phyloP scores from a whole-genome alignment of 257 asterid species.

The Rehmannia glutinosa region DNA sequence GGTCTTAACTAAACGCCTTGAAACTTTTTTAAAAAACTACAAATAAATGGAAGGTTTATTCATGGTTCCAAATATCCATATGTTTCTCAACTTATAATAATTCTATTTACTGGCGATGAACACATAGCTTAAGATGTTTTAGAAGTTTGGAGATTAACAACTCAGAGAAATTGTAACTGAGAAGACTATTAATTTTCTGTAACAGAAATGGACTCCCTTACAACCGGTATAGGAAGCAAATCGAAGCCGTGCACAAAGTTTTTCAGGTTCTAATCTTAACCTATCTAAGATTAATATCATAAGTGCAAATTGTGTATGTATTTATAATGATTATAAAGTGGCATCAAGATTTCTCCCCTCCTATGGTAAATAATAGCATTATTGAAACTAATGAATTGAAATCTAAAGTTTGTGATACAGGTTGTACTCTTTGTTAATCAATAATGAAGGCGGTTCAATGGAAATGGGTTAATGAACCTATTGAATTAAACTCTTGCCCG shows the following conservation, averaged over 20 bases:
- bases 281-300: slow-evolving; percentile 38
- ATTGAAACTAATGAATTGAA: slow-evolving; percentile 49
- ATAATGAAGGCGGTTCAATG: slow-evolving; percentile 22
- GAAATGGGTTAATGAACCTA: slow-evolving; percentile 16
- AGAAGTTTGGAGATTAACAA: slow-evolving; percentile 33
- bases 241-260: slow-evolving; percentile 91
- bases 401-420: slow-evolving; percentile 56
- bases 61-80: not conserved
- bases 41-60: not conserved
- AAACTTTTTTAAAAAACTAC: not conserved
- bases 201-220: slow-evolving; percentile 75
- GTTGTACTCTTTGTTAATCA: slow-evolving; percentile 36
- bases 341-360: slow-evolving; percentile 2
- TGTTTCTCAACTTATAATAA: not conserved
- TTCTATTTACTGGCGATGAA: slow-evolving; percentile 3
- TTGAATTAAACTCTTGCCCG: slow-evolving; percentile 17
- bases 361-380: slow-evolving; percentile 13
- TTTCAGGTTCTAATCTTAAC: slow-evolving; percentile 91
- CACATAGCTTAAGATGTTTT: slow-evolving; percentile 19
- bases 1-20: not conserved
- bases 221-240: slow-evolving; percentile 90
- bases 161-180: slow-evolving; percentile 32
- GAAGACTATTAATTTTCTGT: slow-evolving; percentile 59
- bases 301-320: slow-evolving; percentile 24
- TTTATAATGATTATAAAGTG: slow-evolving; percentile 29